Evolutionary conservation across 345 rosid species (phyloP), one percentile per base, ranked within the genome.

Genomic region (Iberis pinnata): DNA sequence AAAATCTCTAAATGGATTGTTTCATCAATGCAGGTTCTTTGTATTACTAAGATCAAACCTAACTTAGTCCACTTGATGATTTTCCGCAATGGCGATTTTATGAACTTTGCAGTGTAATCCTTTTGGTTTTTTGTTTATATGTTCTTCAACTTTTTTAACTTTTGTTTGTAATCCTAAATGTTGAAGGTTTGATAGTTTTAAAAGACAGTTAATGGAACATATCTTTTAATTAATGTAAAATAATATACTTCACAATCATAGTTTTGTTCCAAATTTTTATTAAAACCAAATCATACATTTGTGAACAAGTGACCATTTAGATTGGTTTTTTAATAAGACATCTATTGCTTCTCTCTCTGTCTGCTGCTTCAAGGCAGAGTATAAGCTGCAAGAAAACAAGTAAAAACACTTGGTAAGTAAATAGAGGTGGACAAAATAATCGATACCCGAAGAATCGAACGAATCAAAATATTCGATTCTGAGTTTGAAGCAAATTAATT

Each of bases 351-450:
- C n/a, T 59, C 45, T 45, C 25, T 51, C n/a, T 56, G 35, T 6
- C 38, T 57, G 38, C 27, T 27, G 18, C 73, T 48, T 78, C 73
- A 78, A 61, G 86, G 79, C 69, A 83, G 61, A 18, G 75, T 67
- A 57, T 80, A 80, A 70, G 64, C 89, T 80, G 78, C 73, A 60
- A 43, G 17, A 56, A 38, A 29, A 37, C 13, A 56, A 56, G n/a
- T 4, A 12, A 49, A 32, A 49, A 8, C 36, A 42, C 24, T 16
- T 16, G 14, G 12, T 35, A 42, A 49, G 54, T 4, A 44, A n/a
- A n/a, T n/a, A n/a, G n/a, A n/a, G n/a, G n/a, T n/a, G n/a, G n/a
- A n/a, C n/a, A n/a, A n/a, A n/a, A n/a, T n/a, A n/a, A n/a, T n/a
- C n/a, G n/a, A n/a, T n/a, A n/a, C n/a, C n/a, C n/a, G n/a, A n/a